These are phyloP conservation scores for Schrenkiella parvula DNA, from an alignment of 345 rosid genomes.

Conservation along the genomic window DNA sequence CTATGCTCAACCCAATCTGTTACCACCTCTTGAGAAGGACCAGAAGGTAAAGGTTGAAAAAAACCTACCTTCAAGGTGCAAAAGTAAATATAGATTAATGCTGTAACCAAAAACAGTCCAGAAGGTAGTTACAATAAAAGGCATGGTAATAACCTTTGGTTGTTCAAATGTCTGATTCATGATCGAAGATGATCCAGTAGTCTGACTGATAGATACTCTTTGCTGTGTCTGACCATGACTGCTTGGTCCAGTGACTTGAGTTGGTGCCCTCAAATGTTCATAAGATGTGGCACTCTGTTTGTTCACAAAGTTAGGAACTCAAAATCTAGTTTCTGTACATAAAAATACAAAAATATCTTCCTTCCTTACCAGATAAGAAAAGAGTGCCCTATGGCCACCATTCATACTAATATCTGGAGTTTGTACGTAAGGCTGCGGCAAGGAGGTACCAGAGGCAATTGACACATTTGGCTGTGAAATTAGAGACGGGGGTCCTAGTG, in stretches of 20 bases:
- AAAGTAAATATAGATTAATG: background rate
- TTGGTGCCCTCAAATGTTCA: conserved; percentile 48
- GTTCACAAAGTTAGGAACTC: conserved; percentile 10
- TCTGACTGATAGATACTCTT: conserved; percentile 41
- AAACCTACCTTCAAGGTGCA: conserved; percentile 20
- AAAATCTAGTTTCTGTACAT: conserved; percentile 17
- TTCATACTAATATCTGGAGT: conserved; percentile 45
- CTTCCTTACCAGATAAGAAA: conserved; percentile 61
- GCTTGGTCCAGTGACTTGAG: conserved; percentile 48
- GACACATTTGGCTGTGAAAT: conserved; percentile 47
- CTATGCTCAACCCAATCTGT: conserved; percentile 88
- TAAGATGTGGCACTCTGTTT: conserved; percentile 64
- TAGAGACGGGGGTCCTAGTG: conserved; percentile 50
- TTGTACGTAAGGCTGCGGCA: conserved; percentile 52
- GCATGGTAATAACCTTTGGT: conserved; percentile 31
- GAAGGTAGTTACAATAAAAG: conserved; percentile 1
- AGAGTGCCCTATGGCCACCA: conserved; percentile 53
- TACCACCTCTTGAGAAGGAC: conserved; percentile 36
- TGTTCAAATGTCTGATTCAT: conserved; percentile 46
- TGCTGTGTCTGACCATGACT: conserved; percentile 53
- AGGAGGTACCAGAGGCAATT: conserved; percentile 45
- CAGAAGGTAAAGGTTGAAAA: conserved; percentile 37
- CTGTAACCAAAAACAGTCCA: conserved; percentile 9
- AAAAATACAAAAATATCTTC: background rate
- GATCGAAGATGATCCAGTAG: conserved; percentile 36